These are phyloP conservation scores for Moniliophthora roreri DNA, from an alignment of 1,284 basidiomycete genomes.

Conservation along the genomic window DNA sequence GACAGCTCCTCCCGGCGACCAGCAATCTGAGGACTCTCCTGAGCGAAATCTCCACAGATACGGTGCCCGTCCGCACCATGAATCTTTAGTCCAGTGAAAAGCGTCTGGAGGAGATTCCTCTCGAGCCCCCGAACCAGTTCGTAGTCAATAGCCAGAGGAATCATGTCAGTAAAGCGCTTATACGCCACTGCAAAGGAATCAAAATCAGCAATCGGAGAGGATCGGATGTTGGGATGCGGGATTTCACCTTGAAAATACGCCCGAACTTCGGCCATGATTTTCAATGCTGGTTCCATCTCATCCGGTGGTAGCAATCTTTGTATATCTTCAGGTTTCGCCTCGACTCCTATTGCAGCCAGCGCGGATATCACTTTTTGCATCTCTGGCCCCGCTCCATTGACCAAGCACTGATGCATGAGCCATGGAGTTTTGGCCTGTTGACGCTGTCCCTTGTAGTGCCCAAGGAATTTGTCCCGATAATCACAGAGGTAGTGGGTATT, in stretches of 20 bases:
- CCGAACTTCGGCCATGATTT: constrained; percentile 49
- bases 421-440: no score
- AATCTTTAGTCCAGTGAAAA: constrained; percentile 46
- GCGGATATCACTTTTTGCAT: constrained; percentile 2
- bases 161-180: constrained; percentile 64
- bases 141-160: constrained; percentile 64
- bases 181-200: constrained; percentile 51
- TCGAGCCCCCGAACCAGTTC: constrained; percentile 56
- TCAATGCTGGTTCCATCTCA: constrained; percentile 45
- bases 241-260: constrained; percentile 45
- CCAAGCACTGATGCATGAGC: no score
- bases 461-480: background rate
- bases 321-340: constrained; percentile 33
- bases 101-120: constrained; percentile 30
- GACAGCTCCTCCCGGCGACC: constrained; percentile 46
- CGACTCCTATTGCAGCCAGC: constrained; percentile 34
- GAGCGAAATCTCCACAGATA: constrained; percentile 54
- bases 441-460: no score
- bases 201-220: background rate
- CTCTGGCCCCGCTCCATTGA: constrained; percentile 20
- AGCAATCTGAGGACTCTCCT: constrained; percentile 50
- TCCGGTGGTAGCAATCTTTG: constrained; percentile 36
- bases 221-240: no score
- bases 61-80: constrained; percentile 43
- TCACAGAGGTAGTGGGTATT: background rate